These are phyloP conservation scores for Fermentozyma sake DNA, from an alignment of 1,139 yeast genomes.

Conservation along the genomic window DNA sequence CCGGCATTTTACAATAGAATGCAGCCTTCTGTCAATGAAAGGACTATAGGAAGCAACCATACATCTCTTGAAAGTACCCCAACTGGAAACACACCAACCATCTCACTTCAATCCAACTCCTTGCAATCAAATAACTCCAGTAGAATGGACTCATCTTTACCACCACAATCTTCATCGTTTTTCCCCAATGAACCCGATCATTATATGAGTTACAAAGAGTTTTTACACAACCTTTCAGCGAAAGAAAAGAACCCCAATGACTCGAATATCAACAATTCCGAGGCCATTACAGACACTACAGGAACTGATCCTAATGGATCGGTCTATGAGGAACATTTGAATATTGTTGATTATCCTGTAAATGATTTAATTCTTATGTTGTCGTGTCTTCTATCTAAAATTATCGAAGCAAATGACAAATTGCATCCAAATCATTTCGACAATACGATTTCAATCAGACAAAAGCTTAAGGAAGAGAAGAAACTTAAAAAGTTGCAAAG, in stretches of 20 bases:
- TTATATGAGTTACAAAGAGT: slow-evolving; percentile 43
- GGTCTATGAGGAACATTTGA: slow-evolving; percentile 50
- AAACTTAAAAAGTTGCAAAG: slow-evolving; percentile 22
- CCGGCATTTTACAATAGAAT: too few species aligned
- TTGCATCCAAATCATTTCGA: slow-evolving; percentile 71
- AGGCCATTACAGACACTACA: slow-evolving; percentile 3
- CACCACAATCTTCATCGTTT: slow-evolving; percentile 1
- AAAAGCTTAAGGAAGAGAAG: slow-evolving; percentile 37
- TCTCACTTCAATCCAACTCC: not conserved
- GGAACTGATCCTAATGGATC: too few species aligned
- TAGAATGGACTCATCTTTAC: not conserved
- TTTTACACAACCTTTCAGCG: slow-evolving; percentile 27
- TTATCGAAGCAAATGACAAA: slow-evolving; percentile 88
- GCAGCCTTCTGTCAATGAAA: too few species aligned
- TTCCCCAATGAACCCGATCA: slow-evolving; percentile 32
- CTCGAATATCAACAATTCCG: slow-evolving; percentile 3
- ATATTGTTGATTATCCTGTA: slow-evolving; percentile 81
- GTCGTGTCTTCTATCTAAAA: slow-evolving; percentile 76
- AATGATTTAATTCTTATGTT: slow-evolving; percentile 79
- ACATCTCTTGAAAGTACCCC: slow-evolving; percentile 1
- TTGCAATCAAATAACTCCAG: not conserved
- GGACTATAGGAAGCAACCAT: too few species aligned
- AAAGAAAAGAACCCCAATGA: slow-evolving; percentile 17
- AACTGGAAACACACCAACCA: slow-evolving; percentile 1
- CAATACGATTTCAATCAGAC: slow-evolving; percentile 44